These are phyloP conservation scores for Kwoniella sp. DNA, from an alignment of 768 basidiomycete genomes.

Conservation along the genomic window DNA sequence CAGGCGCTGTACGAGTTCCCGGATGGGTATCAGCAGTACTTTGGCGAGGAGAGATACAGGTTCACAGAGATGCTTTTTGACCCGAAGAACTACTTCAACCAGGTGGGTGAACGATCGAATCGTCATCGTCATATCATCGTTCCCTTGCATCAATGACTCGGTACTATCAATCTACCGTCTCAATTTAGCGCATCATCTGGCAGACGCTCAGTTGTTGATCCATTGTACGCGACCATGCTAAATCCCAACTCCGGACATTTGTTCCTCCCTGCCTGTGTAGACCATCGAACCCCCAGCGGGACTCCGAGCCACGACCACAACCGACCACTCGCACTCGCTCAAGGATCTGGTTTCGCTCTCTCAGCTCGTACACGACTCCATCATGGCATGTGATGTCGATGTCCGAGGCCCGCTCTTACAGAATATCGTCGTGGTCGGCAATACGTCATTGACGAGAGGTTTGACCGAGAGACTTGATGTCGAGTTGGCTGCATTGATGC, in stretches of 20 bases:
- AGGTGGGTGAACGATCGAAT: too few species aligned
- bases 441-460: constrained; percentile 82
- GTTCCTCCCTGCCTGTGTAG: constrained; percentile 23
- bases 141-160: neutral
- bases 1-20: constrained; percentile 80
- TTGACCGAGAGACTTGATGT: constrained; percentile 77
- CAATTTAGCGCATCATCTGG: too few species aligned
- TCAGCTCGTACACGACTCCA: constrained; percentile 72
- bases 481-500: constrained; percentile 74
- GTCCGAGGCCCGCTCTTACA: constrained; percentile 84
- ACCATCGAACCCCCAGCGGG: constrained; percentile 46
- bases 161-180: neutral
- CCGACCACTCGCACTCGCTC: constrained; percentile 56
- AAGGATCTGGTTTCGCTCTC: constrained; percentile 61
- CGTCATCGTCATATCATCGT: neutral
- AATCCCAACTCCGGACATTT: too few species aligned
- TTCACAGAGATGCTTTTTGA: constrained; percentile 89
- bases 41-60: constrained; percentile 76
- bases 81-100: constrained; percentile 60
- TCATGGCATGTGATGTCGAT: constrained; percentile 87
- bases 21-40: constrained; percentile 83
- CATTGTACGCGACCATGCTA: neutral
- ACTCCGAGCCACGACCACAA: constrained; percentile 46
- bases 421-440: constrained; percentile 95
- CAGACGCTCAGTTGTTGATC: too few species aligned